Evolutionary conservation across 2,329 filamentous ascomycete species (phyloP).

Genomic region (Xylariales sp.): DNA sequence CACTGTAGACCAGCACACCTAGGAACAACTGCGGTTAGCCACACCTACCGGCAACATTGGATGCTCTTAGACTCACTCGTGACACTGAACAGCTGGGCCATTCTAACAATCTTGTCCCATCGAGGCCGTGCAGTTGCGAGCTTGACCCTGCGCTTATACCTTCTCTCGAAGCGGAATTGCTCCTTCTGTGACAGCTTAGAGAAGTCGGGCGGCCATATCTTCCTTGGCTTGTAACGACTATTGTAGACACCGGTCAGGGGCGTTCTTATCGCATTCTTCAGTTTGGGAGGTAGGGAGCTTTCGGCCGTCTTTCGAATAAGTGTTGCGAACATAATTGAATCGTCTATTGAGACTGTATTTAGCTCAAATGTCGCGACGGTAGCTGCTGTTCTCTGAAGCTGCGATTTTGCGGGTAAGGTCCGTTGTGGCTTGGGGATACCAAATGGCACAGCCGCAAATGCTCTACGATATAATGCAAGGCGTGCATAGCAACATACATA

Average conservation of each 20-base stretch:
- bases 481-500: no score
- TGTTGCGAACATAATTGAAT: conserved; percentile 39
- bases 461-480: no score
- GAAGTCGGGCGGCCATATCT: conserved; percentile 76
- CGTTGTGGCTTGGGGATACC: no score
- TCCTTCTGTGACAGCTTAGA: conserved; percentile 63
- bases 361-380: not conserved
- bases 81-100: conserved; percentile 58
- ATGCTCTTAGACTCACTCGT: conserved; percentile 42
- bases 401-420: no score
- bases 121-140: conserved; percentile 26
- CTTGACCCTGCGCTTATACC: conserved; percentile 65
- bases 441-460: no score
- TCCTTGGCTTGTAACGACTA: conserved; percentile 62
- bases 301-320: conserved; percentile 36
- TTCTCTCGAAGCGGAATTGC: conserved; percentile 73
- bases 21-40: not conserved
- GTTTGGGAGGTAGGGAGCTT: conserved; percentile 20
- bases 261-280: conserved; percentile 16
- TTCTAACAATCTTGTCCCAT: conserved; percentile 40
- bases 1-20: conserved; percentile 52
- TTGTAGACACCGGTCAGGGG: conserved; percentile 33
- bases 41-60: conserved; percentile 22
- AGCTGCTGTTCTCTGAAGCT: no score
- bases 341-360: not conserved